These are phyloP conservation scores for Jaapia argillacea DNA, from an alignment of 768 basidiomycete species.

Conservation along the genomic window DNA sequence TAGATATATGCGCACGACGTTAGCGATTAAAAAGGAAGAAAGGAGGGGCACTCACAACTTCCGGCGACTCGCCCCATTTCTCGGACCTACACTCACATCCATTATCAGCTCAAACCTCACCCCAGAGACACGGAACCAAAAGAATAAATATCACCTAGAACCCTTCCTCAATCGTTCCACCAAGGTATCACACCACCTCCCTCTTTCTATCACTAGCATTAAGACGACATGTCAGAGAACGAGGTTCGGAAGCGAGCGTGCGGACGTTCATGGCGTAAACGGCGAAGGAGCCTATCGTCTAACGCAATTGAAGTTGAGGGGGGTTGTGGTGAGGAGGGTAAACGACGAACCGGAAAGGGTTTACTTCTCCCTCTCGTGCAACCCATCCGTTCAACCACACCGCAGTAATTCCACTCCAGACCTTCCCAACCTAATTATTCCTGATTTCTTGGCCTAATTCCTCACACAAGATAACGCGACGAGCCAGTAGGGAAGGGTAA, in stretches of 20 bases:
- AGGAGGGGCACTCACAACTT: no score
- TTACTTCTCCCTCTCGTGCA: slow-evolving; percentile 53
- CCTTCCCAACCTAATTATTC: slow-evolving; percentile 43
- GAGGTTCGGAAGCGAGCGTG: slow-evolving; percentile 50
- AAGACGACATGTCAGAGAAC: slow-evolving; percentile 55
- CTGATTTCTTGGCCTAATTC: slow-evolving; percentile 33
- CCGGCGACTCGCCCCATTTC: slow-evolving; percentile 12
- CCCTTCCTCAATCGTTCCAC: slow-evolving; percentile 90
- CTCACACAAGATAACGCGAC: slow-evolving; percentile 48
- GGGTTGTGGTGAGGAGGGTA: background rate
- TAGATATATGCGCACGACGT: slow-evolving; percentile 23
- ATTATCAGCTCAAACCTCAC: no score
- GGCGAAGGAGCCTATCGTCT: slow-evolving; percentile 44
- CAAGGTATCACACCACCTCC: slow-evolving; percentile 67
- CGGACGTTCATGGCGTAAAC: slow-evolving; percentile 62
- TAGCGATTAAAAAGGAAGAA: slow-evolving; percentile 6
- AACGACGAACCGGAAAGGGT: slow-evolving; percentile 51
- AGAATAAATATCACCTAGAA: slow-evolving; percentile 41
- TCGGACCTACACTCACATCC: slow-evolving; percentile 8
- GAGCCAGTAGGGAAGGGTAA: slow-evolving; percentile 66
- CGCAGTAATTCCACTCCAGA: slow-evolving; percentile 42
- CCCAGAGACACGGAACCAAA: no score
- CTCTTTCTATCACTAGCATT: slow-evolving; percentile 86
- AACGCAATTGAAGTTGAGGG: background rate
- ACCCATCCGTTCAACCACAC: slow-evolving; percentile 78